Evolutionary conservation across 1,284 basidiomycete species (phyloP), one percentile per base, ranked within the genome.

Genomic region (Xerocomus nothofagi): DNA sequence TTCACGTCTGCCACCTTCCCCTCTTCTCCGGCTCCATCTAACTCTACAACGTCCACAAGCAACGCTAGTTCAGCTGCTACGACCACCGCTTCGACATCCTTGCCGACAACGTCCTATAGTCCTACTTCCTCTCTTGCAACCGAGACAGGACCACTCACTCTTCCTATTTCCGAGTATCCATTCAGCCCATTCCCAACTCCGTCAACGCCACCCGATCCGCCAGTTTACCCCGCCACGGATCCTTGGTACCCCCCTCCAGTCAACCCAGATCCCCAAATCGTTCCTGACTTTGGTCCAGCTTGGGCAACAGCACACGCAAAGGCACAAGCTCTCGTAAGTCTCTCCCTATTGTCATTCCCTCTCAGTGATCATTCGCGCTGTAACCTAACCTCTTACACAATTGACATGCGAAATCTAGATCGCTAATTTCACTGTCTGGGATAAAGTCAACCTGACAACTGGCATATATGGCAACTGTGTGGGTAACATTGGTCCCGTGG

Each of bases 261-360:
- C 20, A 53, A 37, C 24, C 36, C 49, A 30, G 59, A 59, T 31
- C 51, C 47, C 11, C 30, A 29, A 17, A 24, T 71, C 15, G 59
- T 74, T 3, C 73, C 72, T 1, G 70, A 75, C 63, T 75, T 75
- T 38, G 63, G 54, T 5, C 59, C 58, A 2, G 67, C 73, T 12
- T 73, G 73, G 73, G 61, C 63, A 4, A 44, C 37, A 0, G 73
- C 73, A 6, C 64, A 69, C 39, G 43, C 55, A n/a, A 67, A 72
- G 49, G 73, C 73, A 6, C 59, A 63, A 46, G 53, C 60, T 10
- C 57, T 63, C 52, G 64, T 63, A 21, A 26, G 59, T 55, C 18
- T 17, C 20, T 9, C 11, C 29, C 14, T 17, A 6, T 20, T 15
- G 6, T 37, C 6, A 6, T 5, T 27, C 8, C 18, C 7, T 34